A percentile compares a stretch with the other conserved stretches of the same genome.
Conservation (phyloP, 2,329 filamentous ascomycete genomes). For the Colletotrichum chrysophilum region DNA sequence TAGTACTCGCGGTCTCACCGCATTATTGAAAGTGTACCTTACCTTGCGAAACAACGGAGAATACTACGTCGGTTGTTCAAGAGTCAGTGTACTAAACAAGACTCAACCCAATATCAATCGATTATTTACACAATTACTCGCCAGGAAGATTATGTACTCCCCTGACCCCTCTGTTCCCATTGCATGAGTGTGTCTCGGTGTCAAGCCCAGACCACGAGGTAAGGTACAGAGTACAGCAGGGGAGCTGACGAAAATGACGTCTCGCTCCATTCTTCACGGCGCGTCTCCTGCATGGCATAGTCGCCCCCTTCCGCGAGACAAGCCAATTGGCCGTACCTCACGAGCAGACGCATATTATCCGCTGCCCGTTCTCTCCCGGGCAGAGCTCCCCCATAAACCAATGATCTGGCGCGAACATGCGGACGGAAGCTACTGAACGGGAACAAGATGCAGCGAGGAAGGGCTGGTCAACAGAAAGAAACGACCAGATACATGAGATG, state of each 20-base stretch:
- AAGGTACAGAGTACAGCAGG: neutral
- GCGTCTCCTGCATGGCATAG: neutral
- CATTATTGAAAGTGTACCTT: neutral
- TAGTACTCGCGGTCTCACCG: neutral
- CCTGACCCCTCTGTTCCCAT: neutral
- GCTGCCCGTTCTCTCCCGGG: neutral
- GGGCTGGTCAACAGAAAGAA: neutral
- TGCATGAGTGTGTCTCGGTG: neutral
- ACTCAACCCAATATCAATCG: neutral
- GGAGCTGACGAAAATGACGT: neutral
- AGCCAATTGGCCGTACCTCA: neutral
- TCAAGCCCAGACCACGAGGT: neutral
- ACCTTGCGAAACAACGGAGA: neutral
- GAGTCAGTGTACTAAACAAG: neutral
- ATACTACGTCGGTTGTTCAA: neutral
- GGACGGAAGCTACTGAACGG: neutral
- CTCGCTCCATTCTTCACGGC: neutral
- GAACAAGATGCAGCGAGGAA: neutral
- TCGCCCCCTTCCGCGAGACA: neutral
- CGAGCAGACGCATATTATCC: neutral
- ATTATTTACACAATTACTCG: neutral
- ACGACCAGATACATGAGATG: neutral
- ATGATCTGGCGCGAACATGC: neutral
- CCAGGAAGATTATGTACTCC: neutral
- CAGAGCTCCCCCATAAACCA: neutral